Evolutionary conservation across 345 rosid species (phyloP), one percentile per base, ranked within the genome.

Genomic region (Rhizophora apiculata): DNA sequence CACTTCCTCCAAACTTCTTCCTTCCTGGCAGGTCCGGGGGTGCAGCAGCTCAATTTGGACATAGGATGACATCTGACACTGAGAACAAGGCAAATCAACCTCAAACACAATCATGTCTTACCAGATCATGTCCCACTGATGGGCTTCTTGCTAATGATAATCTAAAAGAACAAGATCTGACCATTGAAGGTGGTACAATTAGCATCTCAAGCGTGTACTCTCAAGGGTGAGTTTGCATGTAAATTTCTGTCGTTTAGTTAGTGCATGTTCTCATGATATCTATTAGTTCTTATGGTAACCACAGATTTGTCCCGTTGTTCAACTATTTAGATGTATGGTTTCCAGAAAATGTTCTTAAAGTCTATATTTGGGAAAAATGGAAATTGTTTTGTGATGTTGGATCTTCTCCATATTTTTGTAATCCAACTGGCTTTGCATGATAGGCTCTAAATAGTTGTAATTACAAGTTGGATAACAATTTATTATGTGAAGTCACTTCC

Each of bases 191-290:
- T 62, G 99, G 99, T 68, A 89, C 80, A 26, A 89, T 96, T 65
- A 89, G 84, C 82, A 82, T 96, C 80, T 96, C 99, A 54, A 90
- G 86, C 65, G 86, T 75, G 8, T 92, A 92, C 74, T 96, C 98
- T 43, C 91, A 85, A 78, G 92, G 95, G 99, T 92, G 82, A 85
- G 84, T 74, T 5, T 53, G 52, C 16, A 37, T 29, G 49, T 13
- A 43, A 43, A 43, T 43, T 13, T 43, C 49, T 43, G 49, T 13
- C 49, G 4, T 13, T 11, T 43, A 43, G 49, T 43, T 13, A 13
- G 15, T 43, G 49, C 46, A 43, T 43, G 1, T 43, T 43, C 18
- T 13, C 18, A 13, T 43, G 49, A 43, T 13, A 43, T 4, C 19
- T 15, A 43, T 29, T 13, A 43, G 15, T 43, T 43, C 49, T 13